Base-by-base conservation (phyloP, 2,329 filamentous ascomycete genomes). In the Aspergillus piperis region DNA sequence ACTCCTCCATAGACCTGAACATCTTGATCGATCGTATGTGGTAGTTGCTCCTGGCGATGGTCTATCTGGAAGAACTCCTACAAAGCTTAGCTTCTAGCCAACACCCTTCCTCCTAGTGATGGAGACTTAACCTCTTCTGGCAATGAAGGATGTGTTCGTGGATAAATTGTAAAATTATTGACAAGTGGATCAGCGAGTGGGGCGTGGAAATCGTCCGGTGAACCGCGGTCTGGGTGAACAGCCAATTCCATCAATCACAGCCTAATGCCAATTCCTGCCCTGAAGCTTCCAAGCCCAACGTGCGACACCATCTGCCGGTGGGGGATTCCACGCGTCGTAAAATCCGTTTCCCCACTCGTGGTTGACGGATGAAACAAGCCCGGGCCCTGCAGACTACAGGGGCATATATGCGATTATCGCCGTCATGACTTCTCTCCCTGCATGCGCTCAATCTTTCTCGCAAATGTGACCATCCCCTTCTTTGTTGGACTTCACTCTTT, bases 311-410 rank as follows among this genome's bases (percentile, higher is more conserved):
- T 30, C 27, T 38, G 30, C 41, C 39, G 39, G 39, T 27, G 39
- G 49, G 11, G n/a, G 39, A 44, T 49, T 51, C 50, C 54, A 61
- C 42, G 42, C 53, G 42, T 61, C 27, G 57, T 51, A 25, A 50
- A 54, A 49, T 61, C 49, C 25, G 19, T 36, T 23, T 27, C 39
- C 39, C 41, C 38, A 17, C 57, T 36, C 36, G 30, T 58, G 17
- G 36, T 54, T 32, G 25, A 32, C 17, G 27, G 52, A 56, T 61
- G 59, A 61, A 61, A 61, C 55, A 58, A 38, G 36, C 50, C 21
- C 36, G n/a, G 25, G 25, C 51, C 38, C 47, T 54, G 42, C 49
- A 41, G 25, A 13, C 50, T 36, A 50, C 49, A 32, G 39, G 59
- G 17, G 54, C 42, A 54, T 58, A 39, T 54, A 51, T 47, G 30